Evolutionary conservation across 352 stramenopile genomes (phyloP), one percentile per base, ranked within the genome.

Genomic region (Phytophthora palmivora): DNA sequence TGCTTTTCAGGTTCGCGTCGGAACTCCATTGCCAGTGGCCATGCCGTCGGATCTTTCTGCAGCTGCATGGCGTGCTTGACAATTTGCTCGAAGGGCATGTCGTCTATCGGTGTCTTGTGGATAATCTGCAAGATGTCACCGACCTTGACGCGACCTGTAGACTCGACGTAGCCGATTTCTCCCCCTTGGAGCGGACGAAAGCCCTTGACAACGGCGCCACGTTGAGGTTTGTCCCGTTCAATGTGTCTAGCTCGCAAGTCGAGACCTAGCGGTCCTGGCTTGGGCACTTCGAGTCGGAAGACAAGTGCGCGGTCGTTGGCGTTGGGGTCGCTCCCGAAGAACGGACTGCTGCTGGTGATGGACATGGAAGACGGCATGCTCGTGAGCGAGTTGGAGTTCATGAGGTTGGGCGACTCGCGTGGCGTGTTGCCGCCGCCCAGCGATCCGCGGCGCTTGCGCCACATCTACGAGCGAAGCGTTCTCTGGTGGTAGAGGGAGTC

Each of bases 71-170:
- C 86, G 55, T 91, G 79, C 41, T 86, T 80, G 8, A 95, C 84
- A 57, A 95, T 95, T 56, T 88, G 75, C 12, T 95, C 86, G 44
- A 95, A 95, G 18, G 84, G 82, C 68, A 95, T 82, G 41, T 95
- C 82, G 52, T 95, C 86, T 14, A 95, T 85, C 11, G 72, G 60
- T 8, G 79, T 91, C 46, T 86, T 79, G 63, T 95, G 84, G 57
- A 95, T 89, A 44, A 91, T 67, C 67, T 92, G 74, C 18, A 93
- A 47, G 28, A 95, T 91, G 61, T 95, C 86, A 16, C 83, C 85
- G 30, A 87, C 70, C 26, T 88, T 88, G 32, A 93, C 86, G 44
- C 86, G 84, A 0, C 81, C 84, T 4, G 82, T 93, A 21, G 80
- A 74, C 65, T 95, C 86, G 21, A 95, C 80, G 51, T 84, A 95